Conservation (phyloP, 768 basidiomycete genomes). For the Podaxis carcinomalis region DNA sequence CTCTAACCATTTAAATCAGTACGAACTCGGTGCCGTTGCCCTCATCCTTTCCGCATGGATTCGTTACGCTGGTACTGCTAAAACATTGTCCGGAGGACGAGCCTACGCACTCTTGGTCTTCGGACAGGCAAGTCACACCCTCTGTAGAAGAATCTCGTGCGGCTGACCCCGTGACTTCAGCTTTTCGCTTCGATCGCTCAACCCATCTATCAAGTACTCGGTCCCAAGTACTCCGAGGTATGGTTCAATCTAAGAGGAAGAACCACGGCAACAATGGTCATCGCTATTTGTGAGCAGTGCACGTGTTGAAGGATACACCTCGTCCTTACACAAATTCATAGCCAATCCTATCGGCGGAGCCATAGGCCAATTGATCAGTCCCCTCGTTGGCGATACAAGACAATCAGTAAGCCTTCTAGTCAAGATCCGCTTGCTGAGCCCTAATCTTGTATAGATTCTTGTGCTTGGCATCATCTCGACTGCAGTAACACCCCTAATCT, state of each 20-base stretch:
- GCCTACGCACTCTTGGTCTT: slow-evolving; percentile 67
- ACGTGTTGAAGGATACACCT: not conserved
- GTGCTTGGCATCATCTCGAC: slow-evolving; percentile 70
- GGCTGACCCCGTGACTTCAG: slow-evolving; percentile 26
- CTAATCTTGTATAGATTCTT: slow-evolving; percentile 45
- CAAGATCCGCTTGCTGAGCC: not conserved
- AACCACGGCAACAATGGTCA: slow-evolving; percentile 69
- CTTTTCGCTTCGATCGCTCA: slow-evolving; percentile 61
- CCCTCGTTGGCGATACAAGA: slow-evolving; percentile 47
- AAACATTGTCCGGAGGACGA: slow-evolving; percentile 43
- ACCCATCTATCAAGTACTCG: slow-evolving; percentile 72
- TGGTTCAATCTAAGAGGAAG: slow-evolving; percentile 79
- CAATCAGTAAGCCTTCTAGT: slow-evolving; percentile 47
- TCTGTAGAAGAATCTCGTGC: not conserved
- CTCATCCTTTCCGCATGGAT: slow-evolving; percentile 71
- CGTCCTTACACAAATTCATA: slow-evolving; percentile 19
- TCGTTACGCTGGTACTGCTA: slow-evolving; percentile 65
- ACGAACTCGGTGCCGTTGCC: slow-evolving; percentile 48
- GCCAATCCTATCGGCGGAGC: slow-evolving; percentile 76
- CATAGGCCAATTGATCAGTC: slow-evolving; percentile 69
- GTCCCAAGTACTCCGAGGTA: slow-evolving; percentile 75
- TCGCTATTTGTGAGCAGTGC: slow-evolving; percentile 40
- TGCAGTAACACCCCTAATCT: slow-evolving; percentile 49
- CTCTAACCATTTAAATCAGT: slow-evolving; percentile 34
- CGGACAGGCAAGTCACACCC: slow-evolving; percentile 51